Evolutionary conservation across 2,329 filamentous ascomycete species (phyloP), one percentile per base, ranked within the genome.

Genomic region (Phaeosphaeriaceae sp.): DNA sequence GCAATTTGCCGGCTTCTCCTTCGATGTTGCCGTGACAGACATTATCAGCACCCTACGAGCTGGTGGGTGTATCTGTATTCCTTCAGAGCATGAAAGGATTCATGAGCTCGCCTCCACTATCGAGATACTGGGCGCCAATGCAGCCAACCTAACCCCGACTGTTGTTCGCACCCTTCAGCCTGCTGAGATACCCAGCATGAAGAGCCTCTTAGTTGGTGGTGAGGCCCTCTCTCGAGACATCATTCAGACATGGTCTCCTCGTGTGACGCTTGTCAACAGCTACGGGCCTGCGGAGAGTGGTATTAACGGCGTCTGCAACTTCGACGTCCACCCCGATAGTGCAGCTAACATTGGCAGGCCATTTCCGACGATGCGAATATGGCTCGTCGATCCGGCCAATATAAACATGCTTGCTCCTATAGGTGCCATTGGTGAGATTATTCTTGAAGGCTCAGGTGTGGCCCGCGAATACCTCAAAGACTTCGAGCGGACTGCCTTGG

Each of bases 401-500:
- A 41, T 35, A 3, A 18, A 64, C 21, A 36, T 41, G 18, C 60
- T 66, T 33, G 40, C 52, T 11, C 52, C 56, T 21, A 38, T 58
- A 2, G 54, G 83, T 1, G 45, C 21, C 28, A 48, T 51, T 20
- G 58, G 56, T 3, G 83, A 86, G 60, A 70, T 86, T 2, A 75
- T 83, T 6, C 77, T 86, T 17, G 81, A 84, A 52, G 81, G 82
- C 0, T 78, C 79, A 1, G 79, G 60, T 34, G 54, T 74, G 4
- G 66, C 64, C 9, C 57, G 58, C 15, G 52, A 48, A 23, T 60
- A 60, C 29, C 33, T 59, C 13, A 51, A 41, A 9, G 42, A 56
- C 23, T 9, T 26, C 6, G 23, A 4, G 30, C 26, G 16, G 15
- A 33, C 11, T 42, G 42, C 17, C n/a, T 43, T 13, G 13, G 26